Evolutionary conservation across 1,284 basidiomycete genomes (phyloP).

Genomic region (Phenoliferia sp.): DNA sequence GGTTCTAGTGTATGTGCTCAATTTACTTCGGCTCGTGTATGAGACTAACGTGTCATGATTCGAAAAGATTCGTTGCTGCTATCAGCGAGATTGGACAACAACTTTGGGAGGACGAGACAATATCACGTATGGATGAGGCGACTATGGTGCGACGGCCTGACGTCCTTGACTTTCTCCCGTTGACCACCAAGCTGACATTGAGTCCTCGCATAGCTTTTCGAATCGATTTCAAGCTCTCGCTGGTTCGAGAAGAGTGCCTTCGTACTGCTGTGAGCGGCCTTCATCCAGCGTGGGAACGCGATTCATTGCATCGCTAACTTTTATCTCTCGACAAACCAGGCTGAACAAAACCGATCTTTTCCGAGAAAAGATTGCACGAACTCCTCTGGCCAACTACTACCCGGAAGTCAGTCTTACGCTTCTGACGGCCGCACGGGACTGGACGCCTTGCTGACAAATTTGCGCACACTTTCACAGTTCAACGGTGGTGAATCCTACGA

Average conservation of each 20-base stretch:
- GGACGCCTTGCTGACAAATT: not conserved
- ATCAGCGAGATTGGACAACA: conserved; percentile 26
- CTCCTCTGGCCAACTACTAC: not conserved
- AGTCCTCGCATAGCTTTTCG: conserved; percentile 5
- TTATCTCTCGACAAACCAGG: not conserved
- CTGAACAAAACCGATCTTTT: conserved; percentile 67
- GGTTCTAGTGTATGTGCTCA: conserved; percentile 14
- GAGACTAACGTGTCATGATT: not conserved
- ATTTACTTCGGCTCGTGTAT: not conserved
- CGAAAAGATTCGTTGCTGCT: conserved; percentile 22
- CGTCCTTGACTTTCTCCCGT: not conserved
- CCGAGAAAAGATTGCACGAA: conserved; percentile 18
- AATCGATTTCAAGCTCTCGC: conserved; percentile 17
- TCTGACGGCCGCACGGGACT: not conserved
- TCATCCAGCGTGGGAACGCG: not conserved
- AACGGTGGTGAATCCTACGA: not conserved
- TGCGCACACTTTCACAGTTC: not conserved
- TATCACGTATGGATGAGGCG: conserved; percentile 22
- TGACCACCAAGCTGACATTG: not conserved
- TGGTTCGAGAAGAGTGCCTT: conserved; percentile 20
- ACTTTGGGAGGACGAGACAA: conserved; percentile 21
- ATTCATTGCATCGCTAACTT: not conserved
- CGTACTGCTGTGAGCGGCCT: conserved; percentile 12
- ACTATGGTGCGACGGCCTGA: conserved; percentile 7
- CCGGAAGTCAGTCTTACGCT: not conserved